phyloP scores from a whole-genome alignment of 2,329 filamentous ascomycete genomes.

The Aspergillus ustus region DNA sequence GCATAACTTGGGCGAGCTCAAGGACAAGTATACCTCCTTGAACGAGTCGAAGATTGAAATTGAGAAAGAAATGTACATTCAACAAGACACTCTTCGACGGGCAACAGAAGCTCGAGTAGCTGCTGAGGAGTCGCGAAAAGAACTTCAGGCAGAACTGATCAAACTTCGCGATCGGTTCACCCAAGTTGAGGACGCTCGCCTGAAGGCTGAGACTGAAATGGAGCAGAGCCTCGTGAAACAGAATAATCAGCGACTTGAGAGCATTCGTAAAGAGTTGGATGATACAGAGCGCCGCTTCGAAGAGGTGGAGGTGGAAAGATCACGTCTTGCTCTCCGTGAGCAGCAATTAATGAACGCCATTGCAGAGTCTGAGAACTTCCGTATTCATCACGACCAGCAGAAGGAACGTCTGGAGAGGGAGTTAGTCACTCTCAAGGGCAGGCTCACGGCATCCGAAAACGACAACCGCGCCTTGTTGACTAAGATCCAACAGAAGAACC shows the following conservation, averaged over 20 bases:
- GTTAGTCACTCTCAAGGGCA: slow-evolving; percentile 85
- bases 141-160: slow-evolving; percentile 84
- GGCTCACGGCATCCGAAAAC: slow-evolving; percentile 89
- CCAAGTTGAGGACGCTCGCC: slow-evolving; percentile 80
- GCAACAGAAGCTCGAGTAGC: slow-evolving; percentile 79
- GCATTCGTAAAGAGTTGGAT: slow-evolving; percentile 78
- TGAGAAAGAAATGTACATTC: slow-evolving; percentile 95
- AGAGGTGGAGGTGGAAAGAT: slow-evolving; percentile 79
- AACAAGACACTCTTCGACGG: slow-evolving; percentile 87
- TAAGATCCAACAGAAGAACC: slow-evolving; percentile 94
- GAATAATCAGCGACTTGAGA: slow-evolving; percentile 78
- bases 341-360: slow-evolving; percentile 87
- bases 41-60: slow-evolving; percentile 97
- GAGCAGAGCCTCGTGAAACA: slow-evolving; percentile 78
- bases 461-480: slow-evolving; percentile 95
- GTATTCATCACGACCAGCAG: slow-evolving; percentile 86
- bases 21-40: slow-evolving; percentile 81
- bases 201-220: slow-evolving; percentile 78
- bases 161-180: slow-evolving; percentile 81
- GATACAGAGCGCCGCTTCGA: slow-evolving; percentile 75
- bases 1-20: slow-evolving; percentile 80
- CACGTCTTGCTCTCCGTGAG: slow-evolving; percentile 76
- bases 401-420: slow-evolving; percentile 93
- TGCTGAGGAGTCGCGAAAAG: slow-evolving; percentile 86
- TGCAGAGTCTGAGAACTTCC: slow-evolving; percentile 85